Base-by-base conservation (phyloP, 371 early-diverging fungal species). In the Mucor mucedo region DNA sequence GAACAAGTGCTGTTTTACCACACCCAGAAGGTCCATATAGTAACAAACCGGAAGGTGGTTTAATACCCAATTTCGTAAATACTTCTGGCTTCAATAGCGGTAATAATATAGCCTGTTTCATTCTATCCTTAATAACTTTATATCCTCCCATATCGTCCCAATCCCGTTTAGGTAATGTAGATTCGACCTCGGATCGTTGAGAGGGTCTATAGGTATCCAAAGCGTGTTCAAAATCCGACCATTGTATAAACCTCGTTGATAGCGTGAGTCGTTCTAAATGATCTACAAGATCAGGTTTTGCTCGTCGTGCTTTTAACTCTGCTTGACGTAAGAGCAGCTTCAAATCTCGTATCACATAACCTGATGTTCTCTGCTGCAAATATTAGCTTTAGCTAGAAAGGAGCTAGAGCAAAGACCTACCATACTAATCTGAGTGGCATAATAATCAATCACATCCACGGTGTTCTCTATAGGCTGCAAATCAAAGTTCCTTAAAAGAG, bases 1-100 rank as follows among this genome's bases (percentile, higher is more conserved):
- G 88, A 0, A 89, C 91, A 3, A 96, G 64, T 47, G 88, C 73
- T 1, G 95, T 93, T 65, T 96, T 96, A 30, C 95, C 94, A 68
- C 95, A 94, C 1, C 92, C 93, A 41, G 93, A 88, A 0, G 97
- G 95, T 0, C 97, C 97, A 66, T 93, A 92, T 11, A 96, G 76
- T 21, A 96, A 68, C 14, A 95, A 61, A 0, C 97, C 97, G 16
- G 89, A 82, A 0, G 94, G 89, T 4, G 95, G 90, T 29, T 77
- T 73, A 5, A 93, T 79, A 1, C 93, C 95, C 38, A 94, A 76
- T 30, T 83, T 75, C 11, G 68, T 67, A 76, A 86, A 93, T 2
- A 83, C 66, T 29, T 89, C 80, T 2, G 89, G 88, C 35, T 84
- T 80, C 1, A 79, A 61, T 5, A 94, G 53, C 0, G 95, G 96